Evolutionary conservation across 306 rosid species (phyloP), one percentile per base, ranked within the genome.

Genomic region (Delonix regia): DNA sequence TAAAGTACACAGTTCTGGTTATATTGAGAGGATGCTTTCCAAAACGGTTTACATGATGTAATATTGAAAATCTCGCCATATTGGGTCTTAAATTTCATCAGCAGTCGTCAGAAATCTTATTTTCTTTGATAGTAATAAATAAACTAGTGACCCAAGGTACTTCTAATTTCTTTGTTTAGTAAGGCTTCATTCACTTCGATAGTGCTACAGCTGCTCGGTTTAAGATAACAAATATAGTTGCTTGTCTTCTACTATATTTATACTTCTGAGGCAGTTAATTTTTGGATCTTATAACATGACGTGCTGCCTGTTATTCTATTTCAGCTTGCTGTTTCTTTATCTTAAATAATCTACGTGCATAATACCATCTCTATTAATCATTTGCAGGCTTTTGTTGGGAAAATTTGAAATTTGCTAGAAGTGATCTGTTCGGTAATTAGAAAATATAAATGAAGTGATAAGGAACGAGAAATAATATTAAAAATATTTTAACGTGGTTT

Each of bases 1-100:
- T 92, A 85, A 87, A 94, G 87, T 66, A 84, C 86, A 82, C 84
- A 82, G 83, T 53, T 86, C 74, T 86, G 28, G 72, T 88, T 78
- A 72, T 83, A 74, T 82, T 80, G 72, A 78, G 85, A 19, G 83
- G 83, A 85, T 73, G 82, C 81, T 76, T 74, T 80, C 81, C 74
- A 77, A n/a, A n/a, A 81, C 74, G 61, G 73, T 79, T 56, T 45
- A 78, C 39, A 67, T 78, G 80, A 68, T 65, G 87, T 82, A 78
- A 80, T 73, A 67, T 78, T 81, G 76, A 83, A 83, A 78, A 57
- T 78, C 79, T 30, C 53, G 60, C 75, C 77, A 48, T 53, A 59
- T 75, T 11, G 60, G 80, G 74, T 75, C 81, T 27, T 10, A 36
- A 64, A 10, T 38, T 41, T 44, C 79, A 59, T 44, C 21, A 7